These are phyloP conservation scores for Sugiyamaella floridensis DNA, from an alignment of 805 yeast genomes.

Conservation along the genomic window DNA sequence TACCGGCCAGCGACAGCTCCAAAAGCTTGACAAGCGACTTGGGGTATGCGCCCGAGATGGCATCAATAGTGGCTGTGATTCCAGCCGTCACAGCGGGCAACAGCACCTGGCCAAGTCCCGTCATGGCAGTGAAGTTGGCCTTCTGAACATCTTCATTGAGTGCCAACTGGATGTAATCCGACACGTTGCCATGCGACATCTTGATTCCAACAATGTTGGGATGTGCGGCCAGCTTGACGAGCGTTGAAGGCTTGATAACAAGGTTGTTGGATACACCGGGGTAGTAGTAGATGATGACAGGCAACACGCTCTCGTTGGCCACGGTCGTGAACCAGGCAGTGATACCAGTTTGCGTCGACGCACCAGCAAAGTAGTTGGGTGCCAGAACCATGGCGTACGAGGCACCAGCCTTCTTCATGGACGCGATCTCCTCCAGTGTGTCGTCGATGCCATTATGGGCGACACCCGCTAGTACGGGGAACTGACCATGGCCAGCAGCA, in stretches of 20 bases:
- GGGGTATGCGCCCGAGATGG: slow-evolving; percentile 48
- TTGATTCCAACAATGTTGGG: slow-evolving; percentile 45
- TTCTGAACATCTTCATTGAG: slow-evolving; percentile 35
- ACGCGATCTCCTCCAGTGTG: slow-evolving; percentile 32
- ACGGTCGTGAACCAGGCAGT: slow-evolving; percentile 39
- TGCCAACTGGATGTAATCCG: slow-evolving; percentile 41
- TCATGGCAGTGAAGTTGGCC: slow-evolving; percentile 39
- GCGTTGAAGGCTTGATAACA: slow-evolving; percentile 34
- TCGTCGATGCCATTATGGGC: slow-evolving; percentile 42
- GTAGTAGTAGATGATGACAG: slow-evolving; percentile 41
- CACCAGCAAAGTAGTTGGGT: slow-evolving; percentile 43
- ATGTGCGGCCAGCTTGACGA: slow-evolving; percentile 38
- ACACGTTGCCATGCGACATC: slow-evolving; percentile 45
- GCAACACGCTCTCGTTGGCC: slow-evolving; percentile 39
- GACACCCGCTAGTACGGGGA: slow-evolving; percentile 44
- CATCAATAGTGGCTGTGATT: slow-evolving; percentile 47
- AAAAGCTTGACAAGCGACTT: slow-evolving; percentile 40
- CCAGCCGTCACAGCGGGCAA: slow-evolving; percentile 43
- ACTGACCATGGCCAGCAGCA: slow-evolving; percentile 34
- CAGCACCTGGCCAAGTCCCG: slow-evolving; percentile 48
- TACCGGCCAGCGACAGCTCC: slow-evolving; percentile 35
- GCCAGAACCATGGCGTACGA: slow-evolving; percentile 33
- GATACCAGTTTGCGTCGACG: slow-evolving; percentile 41
- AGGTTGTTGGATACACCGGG: slow-evolving; percentile 46
- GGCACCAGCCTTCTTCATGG: slow-evolving; percentile 26